Evolutionary conservation across 177 flowering plant species (phyloP), one percentile per base, ranked within the genome.

Genomic region (Vitis hybrid): DNA sequence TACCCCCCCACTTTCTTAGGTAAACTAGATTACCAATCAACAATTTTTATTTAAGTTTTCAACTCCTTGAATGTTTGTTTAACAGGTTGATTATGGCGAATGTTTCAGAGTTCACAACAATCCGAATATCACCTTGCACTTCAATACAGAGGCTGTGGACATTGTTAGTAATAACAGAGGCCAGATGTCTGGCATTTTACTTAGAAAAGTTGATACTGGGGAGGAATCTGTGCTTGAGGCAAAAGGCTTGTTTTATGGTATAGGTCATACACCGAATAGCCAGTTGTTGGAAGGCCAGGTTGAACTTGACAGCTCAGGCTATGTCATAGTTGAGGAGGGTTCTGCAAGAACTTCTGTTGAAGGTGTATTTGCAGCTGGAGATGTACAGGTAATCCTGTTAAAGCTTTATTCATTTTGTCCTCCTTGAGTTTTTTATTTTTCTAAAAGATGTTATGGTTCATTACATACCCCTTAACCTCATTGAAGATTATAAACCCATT

Each of bases 71-170:
- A 87, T 92, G 94, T 94, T 89, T 94, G 85, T 87, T 91, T 94
- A 94, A 94, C 99, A 94, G 99, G 99, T 90, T 95, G 88, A 83
- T 95, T 95, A 86, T 95, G 90, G 93, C 97, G 98, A 87, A 90
- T 95, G 97, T 95, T 93, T 91, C 99, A 95, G 99, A 95, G 94
- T 95, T 81, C 72, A 74, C 87, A 88, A 91, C 94, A 93, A 90
- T 79, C 99, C 98, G 79, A 95, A 95, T 70, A 69, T 95, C 80
- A 93, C 99, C 56, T 82, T 95, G 86, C 99, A 95, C 93, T 95
- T 81, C 97, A 93, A 88, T 74, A 88, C 99, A 55, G 97, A 91
- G 82, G 71, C 89, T 5, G 82, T 89, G 88, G 99, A 95, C 71
- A 82, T 91, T 50, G 89, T 89, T 66, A 90, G 97, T 96, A 95